Percentiles rank a stretch among this genome's conserved stretches.
Conservation (phyloP, 495 filamentous ascomycete genomes). For the Hyaloscypha hepaticicola region DNA sequence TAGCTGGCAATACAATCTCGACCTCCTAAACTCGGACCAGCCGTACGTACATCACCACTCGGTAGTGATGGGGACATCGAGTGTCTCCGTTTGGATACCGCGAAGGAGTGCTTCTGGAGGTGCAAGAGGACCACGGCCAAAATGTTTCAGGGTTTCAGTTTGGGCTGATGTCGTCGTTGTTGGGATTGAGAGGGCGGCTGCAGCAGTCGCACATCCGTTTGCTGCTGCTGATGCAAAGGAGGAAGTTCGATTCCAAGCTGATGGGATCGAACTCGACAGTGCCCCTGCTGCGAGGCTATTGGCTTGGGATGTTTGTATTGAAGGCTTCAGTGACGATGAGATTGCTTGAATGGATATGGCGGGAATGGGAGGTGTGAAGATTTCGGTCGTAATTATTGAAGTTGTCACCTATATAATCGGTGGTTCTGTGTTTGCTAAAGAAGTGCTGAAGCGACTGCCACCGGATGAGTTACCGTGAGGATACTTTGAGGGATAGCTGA, state of each 20-base stretch:
- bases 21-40: neutral
- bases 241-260: neutral
- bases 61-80: conserved; percentile 64
- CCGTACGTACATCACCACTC: neutral
- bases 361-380: neutral
- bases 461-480: neutral
- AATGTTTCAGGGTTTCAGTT: neutral
- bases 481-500: neutral
- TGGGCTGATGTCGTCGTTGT: neutral
- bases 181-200: neutral
- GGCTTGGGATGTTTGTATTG: neutral
- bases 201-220: neutral
- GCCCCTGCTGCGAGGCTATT: neutral
- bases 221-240: neutral
- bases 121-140: conserved; percentile 7
- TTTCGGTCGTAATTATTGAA: neutral
- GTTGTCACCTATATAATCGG: neutral
- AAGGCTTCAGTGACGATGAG: neutral
- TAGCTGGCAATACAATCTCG: neutral
- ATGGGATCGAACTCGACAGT: neutral
- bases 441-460: conserved; percentile 7
- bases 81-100: conserved; percentile 18
- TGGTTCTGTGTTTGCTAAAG: neutral
- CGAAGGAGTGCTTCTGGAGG: conserved; percentile 19
- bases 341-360: neutral